Evolutionary conservation across 441 rosid species (phyloP), one percentile per base, ranked within the genome.

Genomic region (Jatropha podagrica): DNA sequence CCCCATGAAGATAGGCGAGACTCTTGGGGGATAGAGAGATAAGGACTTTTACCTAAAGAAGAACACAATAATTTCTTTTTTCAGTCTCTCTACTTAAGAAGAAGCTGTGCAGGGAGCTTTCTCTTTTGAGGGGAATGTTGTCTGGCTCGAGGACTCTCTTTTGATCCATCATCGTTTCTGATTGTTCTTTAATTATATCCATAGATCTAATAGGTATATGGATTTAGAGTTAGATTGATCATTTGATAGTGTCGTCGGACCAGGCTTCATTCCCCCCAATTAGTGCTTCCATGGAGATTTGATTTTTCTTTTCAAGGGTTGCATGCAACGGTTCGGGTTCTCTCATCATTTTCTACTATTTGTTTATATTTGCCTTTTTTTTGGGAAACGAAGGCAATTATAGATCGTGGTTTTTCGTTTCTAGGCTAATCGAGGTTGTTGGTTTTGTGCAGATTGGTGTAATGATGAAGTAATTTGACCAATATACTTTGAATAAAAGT

Each of bases 231-330:
- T 27, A 54, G 37, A n/a, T 77, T 51, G 74, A 78, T 68, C 71
- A 40, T 77, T 26, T 65, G 75, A 66, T 76, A 79, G 92, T 14
- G 92, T 88, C 88, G 88, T 92, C 95, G 97, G 97, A 92, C 97
- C 97, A 92, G 97, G 97, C 95, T 92, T 92, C 97, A 90, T 92
- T 90, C 97, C 97, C 95, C 95, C 90, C 92, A 92, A 92, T 87
- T 84, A 51, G 81, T 80, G 87, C 88, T 85, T 83, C 89, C 83
- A 63, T 66, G 20, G 14, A 41, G 54, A 73, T 49, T 17, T 51
- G 18, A 13, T 17, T 54, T 7, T 54, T 1, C 4, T 69, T 48
- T 7, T 66, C 71, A 70, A 55, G 73, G 64, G 59, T 26, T 58
- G 59, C 81, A 68, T 60, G 68, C 18, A 18, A 81, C 81, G 85